These are phyloP conservation scores for Moesziomyces parantarcticus DNA, from an alignment of 1,284 basidiomycete genomes.

Conservation along the genomic window DNA sequence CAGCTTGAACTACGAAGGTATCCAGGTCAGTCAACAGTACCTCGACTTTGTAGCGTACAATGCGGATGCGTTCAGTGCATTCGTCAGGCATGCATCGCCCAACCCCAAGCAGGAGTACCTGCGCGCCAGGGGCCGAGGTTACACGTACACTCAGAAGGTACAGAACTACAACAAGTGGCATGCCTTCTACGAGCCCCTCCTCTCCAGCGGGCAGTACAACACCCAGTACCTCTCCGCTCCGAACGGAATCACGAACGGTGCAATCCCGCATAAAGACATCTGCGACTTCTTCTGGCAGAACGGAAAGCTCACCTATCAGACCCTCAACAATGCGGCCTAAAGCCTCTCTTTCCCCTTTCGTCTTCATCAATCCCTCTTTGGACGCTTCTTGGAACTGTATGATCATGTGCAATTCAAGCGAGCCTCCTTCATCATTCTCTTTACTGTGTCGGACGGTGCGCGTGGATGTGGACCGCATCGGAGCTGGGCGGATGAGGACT, in stretches of 20 bases:
- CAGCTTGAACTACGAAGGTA: slow-evolving; percentile 18
- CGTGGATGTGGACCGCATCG: no score
- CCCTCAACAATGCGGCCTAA: slow-evolving; percentile 27
- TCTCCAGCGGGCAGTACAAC: background rate
- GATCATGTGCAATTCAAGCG: no score
- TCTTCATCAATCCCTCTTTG: no score
- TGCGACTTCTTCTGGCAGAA: slow-evolving; percentile 36
- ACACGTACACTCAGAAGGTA: slow-evolving; percentile 36
- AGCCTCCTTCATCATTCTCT: no score
- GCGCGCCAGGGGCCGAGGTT: slow-evolving; percentile 27
- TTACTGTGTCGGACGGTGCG: no score
- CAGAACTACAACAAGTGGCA: slow-evolving; percentile 23
- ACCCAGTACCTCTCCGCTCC: slow-evolving; percentile 32
- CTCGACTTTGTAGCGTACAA: slow-evolving; percentile 31
- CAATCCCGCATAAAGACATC: slow-evolving; percentile 14
- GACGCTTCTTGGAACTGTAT: no score
- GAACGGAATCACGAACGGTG: slow-evolving; percentile 13
- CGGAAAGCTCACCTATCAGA: slow-evolving; percentile 21
- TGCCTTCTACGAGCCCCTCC: slow-evolving; percentile 11
- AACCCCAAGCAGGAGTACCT: slow-evolving; percentile 22
- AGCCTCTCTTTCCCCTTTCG: no score
- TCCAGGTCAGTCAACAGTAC: slow-evolving; percentile 18
- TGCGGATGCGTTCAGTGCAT: slow-evolving; percentile 32
- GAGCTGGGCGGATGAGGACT: no score
- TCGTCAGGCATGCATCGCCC: slow-evolving; percentile 16